Percentiles rank a stretch among this genome's conserved stretches.
Evolutionary conservation across 2,329 filamentous ascomycete species (phyloP).

Genomic region (Fusarium sp.): DNA sequence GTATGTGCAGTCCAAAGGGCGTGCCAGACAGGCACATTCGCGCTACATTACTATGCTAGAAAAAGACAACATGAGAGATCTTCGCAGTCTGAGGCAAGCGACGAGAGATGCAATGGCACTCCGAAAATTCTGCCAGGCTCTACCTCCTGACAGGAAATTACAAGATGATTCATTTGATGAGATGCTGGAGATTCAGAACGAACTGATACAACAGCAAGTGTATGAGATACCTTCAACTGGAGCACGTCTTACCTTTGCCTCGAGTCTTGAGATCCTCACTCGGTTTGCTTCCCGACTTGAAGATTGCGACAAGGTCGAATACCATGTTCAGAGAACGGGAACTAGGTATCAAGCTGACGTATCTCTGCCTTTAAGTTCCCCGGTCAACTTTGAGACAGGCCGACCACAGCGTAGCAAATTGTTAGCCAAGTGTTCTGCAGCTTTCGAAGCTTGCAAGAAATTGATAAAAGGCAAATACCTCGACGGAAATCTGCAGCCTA

Average conservation of each 20-base stretch:
- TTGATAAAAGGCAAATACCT: slow-evolving; percentile 77
- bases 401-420: slow-evolving; percentile 75
- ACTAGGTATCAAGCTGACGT: slow-evolving; percentile 81
- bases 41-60: slow-evolving; percentile 90
- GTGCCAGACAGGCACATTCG: slow-evolving; percentile 83
- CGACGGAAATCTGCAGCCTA: slow-evolving; percentile 80
- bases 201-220: slow-evolving; percentile 57
- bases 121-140: slow-evolving; percentile 78
- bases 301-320: slow-evolving; percentile 63
- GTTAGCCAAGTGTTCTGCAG: slow-evolving; percentile 87
- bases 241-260: slow-evolving; percentile 82
- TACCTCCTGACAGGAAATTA: slow-evolving; percentile 79
- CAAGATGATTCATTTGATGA: slow-evolving; percentile 44
- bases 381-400: slow-evolving; percentile 76
- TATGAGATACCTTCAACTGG: slow-evolving; percentile 76
- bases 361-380: slow-evolving; percentile 80
- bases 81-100: slow-evolving; percentile 69
- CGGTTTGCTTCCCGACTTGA: slow-evolving; percentile 78
- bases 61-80: slow-evolving; percentile 72
- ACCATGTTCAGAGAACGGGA: slow-evolving; percentile 69
- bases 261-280: slow-evolving; percentile 78
- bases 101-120: slow-evolving; percentile 73
- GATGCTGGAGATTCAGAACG: slow-evolving; percentile 26
- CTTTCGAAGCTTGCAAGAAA: slow-evolving; percentile 83
- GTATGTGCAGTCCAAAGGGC: slow-evolving; percentile 92